Conservation (phyloP, 768 basidiomycete species). For the Tulasnella sp. region DNA sequence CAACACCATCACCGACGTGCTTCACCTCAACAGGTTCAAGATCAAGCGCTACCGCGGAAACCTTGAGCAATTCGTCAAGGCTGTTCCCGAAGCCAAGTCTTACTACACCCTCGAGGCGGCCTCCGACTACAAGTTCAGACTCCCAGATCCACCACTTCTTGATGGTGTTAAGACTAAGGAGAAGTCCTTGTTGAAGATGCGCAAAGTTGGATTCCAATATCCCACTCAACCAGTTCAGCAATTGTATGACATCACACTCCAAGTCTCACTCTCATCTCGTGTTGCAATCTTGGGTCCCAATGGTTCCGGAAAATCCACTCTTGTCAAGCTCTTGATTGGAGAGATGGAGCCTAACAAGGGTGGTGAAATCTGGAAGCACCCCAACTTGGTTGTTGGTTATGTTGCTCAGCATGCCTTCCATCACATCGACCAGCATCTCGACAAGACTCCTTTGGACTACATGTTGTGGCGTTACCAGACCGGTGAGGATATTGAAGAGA, state of each 20-base stretch:
- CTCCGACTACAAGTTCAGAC: slow-evolving; percentile 98
- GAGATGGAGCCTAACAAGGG: slow-evolving; percentile 94
- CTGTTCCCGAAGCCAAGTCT: slow-evolving; percentile 92
- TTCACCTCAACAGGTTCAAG: slow-evolving; percentile 98
- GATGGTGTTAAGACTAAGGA: slow-evolving; percentile 99
- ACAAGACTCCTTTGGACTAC: slow-evolving; percentile 98
- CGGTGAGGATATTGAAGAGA: slow-evolving; percentile 95
- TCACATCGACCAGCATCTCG: slow-evolving; percentile 95
- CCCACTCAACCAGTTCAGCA: slow-evolving; percentile 75
- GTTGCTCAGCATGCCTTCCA: slow-evolving; percentile 99
- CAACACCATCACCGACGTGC: slow-evolving; percentile 95
- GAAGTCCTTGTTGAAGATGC: slow-evolving; percentile 94
- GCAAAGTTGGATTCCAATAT: slow-evolving; percentile 95
- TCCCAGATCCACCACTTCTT: slow-evolving; percentile 90
- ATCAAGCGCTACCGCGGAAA: slow-evolving; percentile 89
- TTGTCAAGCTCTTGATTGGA: slow-evolving; percentile 93
- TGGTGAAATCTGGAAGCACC: slow-evolving; percentile 98
- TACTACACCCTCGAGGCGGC: slow-evolving; percentile 94
- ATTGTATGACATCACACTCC: slow-evolving; percentile 86
- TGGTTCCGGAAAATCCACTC: slow-evolving; percentile 95
- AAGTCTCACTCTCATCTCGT: slow-evolving; percentile 95
- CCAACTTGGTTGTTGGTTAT: slow-evolving; percentile 98
- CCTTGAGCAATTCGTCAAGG: slow-evolving; percentile 86
- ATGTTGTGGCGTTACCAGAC: slow-evolving; percentile 99
- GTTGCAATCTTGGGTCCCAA: slow-evolving; percentile 97